These are phyloP conservation scores for Rhodotorula sp. DNA, from an alignment of 1,284 basidiomycete genomes.

Conservation along the genomic window DNA sequence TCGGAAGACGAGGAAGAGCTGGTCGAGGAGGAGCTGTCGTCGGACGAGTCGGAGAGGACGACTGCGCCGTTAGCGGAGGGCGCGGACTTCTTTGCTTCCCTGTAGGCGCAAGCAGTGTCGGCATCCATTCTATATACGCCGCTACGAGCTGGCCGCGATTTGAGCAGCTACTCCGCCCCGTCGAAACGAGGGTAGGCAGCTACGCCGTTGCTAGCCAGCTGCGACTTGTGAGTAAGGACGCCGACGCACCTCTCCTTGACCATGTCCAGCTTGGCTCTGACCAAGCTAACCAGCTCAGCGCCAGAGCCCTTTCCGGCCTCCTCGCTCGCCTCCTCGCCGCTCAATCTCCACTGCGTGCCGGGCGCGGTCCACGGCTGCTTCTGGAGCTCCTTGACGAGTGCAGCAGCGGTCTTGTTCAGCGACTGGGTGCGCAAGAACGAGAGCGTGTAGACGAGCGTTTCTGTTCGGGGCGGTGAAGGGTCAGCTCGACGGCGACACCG, in stretches of 20 bases:
- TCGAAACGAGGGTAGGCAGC: neutral
- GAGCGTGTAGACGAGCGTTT: slow-evolving; percentile 67
- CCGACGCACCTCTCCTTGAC: slow-evolving; percentile 23
- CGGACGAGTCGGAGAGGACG: neutral
- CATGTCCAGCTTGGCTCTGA: slow-evolving; percentile 22
- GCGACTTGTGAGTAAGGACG: too few relatives aligned
- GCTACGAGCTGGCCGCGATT: too few relatives aligned
- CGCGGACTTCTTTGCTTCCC: slow-evolving; percentile 5
- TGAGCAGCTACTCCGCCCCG: neutral
- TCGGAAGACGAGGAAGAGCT: neutral
- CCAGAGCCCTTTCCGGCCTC: slow-evolving; percentile 47
- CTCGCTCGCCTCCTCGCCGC: slow-evolving; percentile 10
- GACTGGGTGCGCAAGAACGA: slow-evolving; percentile 64
- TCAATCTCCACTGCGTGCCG: slow-evolving; percentile 5
- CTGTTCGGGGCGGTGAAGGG: slow-evolving; percentile 49
- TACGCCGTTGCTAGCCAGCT: neutral
- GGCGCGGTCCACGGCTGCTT: slow-evolving; percentile 17
- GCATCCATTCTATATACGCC: too few relatives aligned
- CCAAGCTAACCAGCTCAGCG: slow-evolving; percentile 23
- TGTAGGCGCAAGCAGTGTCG: neutral
- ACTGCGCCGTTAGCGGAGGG: neutral
- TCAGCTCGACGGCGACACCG: neutral
- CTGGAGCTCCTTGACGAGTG: slow-evolving; percentile 39
- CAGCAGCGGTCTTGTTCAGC: slow-evolving; percentile 57
- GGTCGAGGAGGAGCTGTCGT: neutral